Percentiles rank a stretch among this genome's conserved stretches.
These are phyloP conservation scores for Asterophora lycoperdoides DNA, from an alignment of 768 basidiomycete species.

Conservation along the genomic window DNA sequence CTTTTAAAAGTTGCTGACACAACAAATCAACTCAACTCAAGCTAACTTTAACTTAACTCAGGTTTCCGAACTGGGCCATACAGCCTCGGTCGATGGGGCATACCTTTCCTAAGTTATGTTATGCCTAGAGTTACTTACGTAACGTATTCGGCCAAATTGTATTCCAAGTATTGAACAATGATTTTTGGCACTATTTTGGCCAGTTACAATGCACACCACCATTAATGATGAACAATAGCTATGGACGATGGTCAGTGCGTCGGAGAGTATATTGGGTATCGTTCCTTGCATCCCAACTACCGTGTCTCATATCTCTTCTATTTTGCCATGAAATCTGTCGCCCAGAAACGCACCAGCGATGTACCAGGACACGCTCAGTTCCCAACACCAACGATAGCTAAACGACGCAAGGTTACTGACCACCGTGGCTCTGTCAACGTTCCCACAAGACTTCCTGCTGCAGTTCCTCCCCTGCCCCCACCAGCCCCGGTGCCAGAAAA, in stretches of 20 bases:
- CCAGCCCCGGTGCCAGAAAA: neutral
- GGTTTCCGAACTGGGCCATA: too few species aligned
- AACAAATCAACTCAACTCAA: too few species aligned
- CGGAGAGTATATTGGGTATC: neutral
- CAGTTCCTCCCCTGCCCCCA: too few species aligned
- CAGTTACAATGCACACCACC: too few species aligned
- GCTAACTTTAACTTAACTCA: too few species aligned
- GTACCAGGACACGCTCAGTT: neutral
- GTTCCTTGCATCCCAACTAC: neutral
- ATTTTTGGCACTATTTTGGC: too few species aligned
- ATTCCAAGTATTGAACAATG: too few species aligned
- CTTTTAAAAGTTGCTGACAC: too few species aligned
- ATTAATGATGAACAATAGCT: neutral
- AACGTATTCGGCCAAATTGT: too few species aligned
- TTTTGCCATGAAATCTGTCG: neutral
- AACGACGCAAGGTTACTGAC: neutral
- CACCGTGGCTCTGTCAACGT: neutral
- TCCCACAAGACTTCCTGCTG: neutral
- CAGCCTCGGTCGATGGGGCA: too few species aligned
- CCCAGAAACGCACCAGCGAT: constrained; percentile 2
- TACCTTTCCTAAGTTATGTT: too few species aligned
- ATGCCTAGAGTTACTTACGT: too few species aligned
- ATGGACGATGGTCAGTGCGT: neutral
- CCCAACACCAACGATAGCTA: neutral
- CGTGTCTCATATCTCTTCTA: neutral